These are phyloP conservation scores for Tuber umbilicatum DNA, from an alignment of 495 filamentous ascomycete species.

Conservation along the genomic window DNA sequence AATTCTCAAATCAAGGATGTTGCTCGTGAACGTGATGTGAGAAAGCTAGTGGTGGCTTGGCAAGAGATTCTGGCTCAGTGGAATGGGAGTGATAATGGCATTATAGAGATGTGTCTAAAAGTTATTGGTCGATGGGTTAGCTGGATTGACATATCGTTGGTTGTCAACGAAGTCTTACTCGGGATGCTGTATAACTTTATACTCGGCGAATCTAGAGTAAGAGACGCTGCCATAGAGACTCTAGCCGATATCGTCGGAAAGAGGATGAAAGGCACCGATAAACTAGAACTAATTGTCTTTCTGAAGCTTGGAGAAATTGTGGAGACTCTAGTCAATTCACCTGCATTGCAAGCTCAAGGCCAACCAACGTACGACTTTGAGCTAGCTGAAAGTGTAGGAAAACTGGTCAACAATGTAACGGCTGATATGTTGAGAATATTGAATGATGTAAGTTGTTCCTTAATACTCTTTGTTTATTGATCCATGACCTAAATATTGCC, in stretches of 20 bases:
- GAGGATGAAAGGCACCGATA: slow-evolving; percentile 91
- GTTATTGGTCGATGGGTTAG: slow-evolving; percentile 90
- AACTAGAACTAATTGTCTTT: slow-evolving; percentile 85
- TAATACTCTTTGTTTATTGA: not conserved
- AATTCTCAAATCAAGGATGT: slow-evolving; percentile 84
- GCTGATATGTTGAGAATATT: slow-evolving; percentile 77
- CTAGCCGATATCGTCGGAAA: slow-evolving; percentile 94
- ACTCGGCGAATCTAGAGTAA: slow-evolving; percentile 63
- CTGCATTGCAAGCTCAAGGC: slow-evolving; percentile 66
- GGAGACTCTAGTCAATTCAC: slow-evolving; percentile 69
- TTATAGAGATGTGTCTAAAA: slow-evolving; percentile 81
- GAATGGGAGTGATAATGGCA: slow-evolving; percentile 60
- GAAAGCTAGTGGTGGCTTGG: slow-evolving; percentile 80
- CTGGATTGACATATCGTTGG: slow-evolving; percentile 92
- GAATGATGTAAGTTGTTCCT: slow-evolving; percentile 43
- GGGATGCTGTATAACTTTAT: slow-evolving; percentile 73
- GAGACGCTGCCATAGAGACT: slow-evolving; percentile 81
- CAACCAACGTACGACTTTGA: slow-evolving; percentile 87
- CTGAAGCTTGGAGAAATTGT: slow-evolving; percentile 79
- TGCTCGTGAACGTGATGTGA: slow-evolving; percentile 73
- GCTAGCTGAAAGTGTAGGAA: slow-evolving; percentile 86
- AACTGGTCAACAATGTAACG: slow-evolving; percentile 85
- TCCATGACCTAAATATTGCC: slow-evolving; percentile 29
- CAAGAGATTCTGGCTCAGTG: slow-evolving; percentile 80
- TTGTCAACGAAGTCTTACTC: slow-evolving; percentile 82